Base-by-base conservation (phyloP, 2,329 filamentous ascomycete species). In the Fusarium fujikuroi region DNA sequence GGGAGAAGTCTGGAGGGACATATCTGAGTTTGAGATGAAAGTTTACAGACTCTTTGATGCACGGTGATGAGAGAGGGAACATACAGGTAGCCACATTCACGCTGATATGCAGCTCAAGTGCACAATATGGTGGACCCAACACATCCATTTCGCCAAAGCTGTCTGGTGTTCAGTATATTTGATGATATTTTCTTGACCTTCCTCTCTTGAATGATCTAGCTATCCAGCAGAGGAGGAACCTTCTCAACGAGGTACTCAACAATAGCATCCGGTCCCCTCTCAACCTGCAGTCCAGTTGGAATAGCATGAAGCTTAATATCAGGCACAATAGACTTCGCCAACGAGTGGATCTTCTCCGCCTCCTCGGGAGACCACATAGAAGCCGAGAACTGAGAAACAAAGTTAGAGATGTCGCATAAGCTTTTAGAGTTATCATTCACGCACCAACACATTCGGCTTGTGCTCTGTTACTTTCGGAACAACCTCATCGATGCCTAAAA, bases 261-360 rank as follows among this genome's bases (percentile, higher is more conserved):
- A 37, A 67, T 67, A 7, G 64, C 64, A 37, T 67, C 64, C 1
- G 64, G 64, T 0, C 64, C 64, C 4, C 46, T 43, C 34, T 67
- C 63, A 10, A 67, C 63, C 16, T 67, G 64, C 5, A 67, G 12
- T 3, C 64, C 64, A 15, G 63, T 66, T 0, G 64, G 64, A 16
- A 67, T 67, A 14, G 64, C 64, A 15, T 67, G 64, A 7, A 67
- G 23, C 2, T 67, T 67, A 1, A 67, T 67, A 5, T 52, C 21
- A 3, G 64, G 64, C 9, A 67, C 64, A 8, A 67, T 67, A n/a
- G 64, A 67, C n/a, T 40, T 67, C 19, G 64, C 64, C 23, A 67
- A 10, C 5, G 63, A 47, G 34, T 67, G 64, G 14, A 67, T 67
- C 7, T 67, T 34, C n/a, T 61, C 16, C 4, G 64, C 64, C 15